Conservation (phyloP, 768 basidiomycete genomes). For the Boletus sp. region DNA sequence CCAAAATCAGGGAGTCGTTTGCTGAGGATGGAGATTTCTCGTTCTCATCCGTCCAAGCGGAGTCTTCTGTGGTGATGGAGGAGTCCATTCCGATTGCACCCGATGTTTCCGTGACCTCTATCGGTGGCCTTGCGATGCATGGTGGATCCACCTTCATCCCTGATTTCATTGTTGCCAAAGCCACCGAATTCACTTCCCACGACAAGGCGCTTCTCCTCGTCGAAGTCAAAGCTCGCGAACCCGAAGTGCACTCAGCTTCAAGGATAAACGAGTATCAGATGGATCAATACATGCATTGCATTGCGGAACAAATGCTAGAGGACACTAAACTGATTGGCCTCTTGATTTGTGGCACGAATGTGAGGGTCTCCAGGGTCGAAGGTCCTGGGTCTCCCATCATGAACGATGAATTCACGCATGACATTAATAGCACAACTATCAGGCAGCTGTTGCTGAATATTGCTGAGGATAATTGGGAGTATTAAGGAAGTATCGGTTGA, state of each 20-base stretch:
- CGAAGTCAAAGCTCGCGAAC: not conserved
- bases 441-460: too few species aligned
- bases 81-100: too few species aligned
- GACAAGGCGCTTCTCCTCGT: not conserved
- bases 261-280: not conserved
- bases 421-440: too few species aligned
- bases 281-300: not conserved
- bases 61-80: not conserved
- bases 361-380: too few species aligned
- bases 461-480: too few species aligned
- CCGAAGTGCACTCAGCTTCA: fast-evolving
- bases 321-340: not conserved
- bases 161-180: not conserved
- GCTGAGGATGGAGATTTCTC: too few species aligned
- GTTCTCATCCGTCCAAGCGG: too few species aligned
- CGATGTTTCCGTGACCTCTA: not conserved
- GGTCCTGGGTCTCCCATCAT: too few species aligned
- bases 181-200: not conserved
- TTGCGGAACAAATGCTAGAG: not conserved
- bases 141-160: not conserved
- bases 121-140: not conserved
- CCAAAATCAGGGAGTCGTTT: not conserved
- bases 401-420: too few species aligned
- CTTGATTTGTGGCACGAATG: not conserved
- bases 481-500: too few species aligned